These are phyloP conservation scores for Coemansia sp. DNA, from an alignment of 192 early-diverging fungal species.

Conservation along the genomic window DNA sequence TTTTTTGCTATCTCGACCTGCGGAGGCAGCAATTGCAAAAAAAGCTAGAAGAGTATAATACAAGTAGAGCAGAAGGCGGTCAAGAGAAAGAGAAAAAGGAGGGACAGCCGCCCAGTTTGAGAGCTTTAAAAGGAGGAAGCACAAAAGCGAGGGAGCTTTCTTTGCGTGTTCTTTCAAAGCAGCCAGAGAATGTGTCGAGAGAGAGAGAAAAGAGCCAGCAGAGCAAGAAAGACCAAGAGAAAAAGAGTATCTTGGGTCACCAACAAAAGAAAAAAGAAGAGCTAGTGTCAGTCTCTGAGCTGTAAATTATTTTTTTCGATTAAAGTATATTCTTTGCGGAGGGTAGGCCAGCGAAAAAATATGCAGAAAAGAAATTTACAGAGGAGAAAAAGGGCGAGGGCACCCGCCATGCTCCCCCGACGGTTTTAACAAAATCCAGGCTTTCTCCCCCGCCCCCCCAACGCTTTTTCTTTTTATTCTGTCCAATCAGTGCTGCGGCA, in stretches of 20 bases:
- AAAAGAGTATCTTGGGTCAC: background rate
- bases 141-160: background rate
- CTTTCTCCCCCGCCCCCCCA: background rate
- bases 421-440: background rate
- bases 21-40: background rate
- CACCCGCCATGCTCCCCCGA: background rate
- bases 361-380: background rate
- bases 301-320: background rate
- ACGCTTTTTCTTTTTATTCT: background rate
- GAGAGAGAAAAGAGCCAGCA: background rate
- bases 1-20: slow-evolving; percentile 5
- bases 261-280: background rate
- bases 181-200: background rate
- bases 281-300: background rate
- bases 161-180: background rate
- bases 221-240: background rate
- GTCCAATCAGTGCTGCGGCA: slow-evolving; percentile 2
- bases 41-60: background rate
- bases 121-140: background rate
- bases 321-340: slow-evolving; percentile 8
- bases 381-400: slow-evolving; percentile 5
- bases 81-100: slow-evolving; percentile 8
- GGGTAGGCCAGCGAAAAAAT: slow-evolving; percentile 9
- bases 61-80: background rate
- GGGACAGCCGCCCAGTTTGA: background rate